Percentiles rank a stretch among this genome's conserved stretches.
Conservation (phyloP, 768 basidiomycete genomes). For the Agaricus sinodeliciosus region DNA sequence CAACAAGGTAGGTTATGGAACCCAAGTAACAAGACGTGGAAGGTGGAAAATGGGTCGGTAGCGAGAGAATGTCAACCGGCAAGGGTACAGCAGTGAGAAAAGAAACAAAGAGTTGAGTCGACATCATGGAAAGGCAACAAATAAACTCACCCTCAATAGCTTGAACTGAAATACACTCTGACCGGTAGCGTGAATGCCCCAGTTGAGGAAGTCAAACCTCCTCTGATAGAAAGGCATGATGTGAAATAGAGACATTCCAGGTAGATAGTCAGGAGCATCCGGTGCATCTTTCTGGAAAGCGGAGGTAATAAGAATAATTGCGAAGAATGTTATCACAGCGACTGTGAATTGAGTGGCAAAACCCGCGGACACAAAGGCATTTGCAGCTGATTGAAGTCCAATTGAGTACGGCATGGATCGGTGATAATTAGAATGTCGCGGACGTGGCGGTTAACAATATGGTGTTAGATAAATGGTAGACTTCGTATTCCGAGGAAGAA, state of each 20-base stretch:
- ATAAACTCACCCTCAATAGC: slow-evolving; percentile 50
- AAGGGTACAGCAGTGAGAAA: neutral
- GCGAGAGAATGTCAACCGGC: no score
- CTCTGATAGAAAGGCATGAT: slow-evolving; percentile 63
- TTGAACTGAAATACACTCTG: slow-evolving; percentile 64
- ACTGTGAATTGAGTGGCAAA: slow-evolving; percentile 41
- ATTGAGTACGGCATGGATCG: slow-evolving; percentile 41
- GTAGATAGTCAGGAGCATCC: slow-evolving; percentile 50
- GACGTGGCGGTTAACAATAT: slow-evolving; percentile 12
- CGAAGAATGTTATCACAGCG: slow-evolving; percentile 39
- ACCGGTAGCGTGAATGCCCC: slow-evolving; percentile 64
- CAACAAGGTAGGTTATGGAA: neutral
- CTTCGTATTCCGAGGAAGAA: slow-evolving; percentile 8
- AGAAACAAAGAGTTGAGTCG: neutral
- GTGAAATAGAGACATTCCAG: slow-evolving; percentile 50
- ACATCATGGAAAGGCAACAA: slow-evolving; percentile 2
- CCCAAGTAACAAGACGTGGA: slow-evolving; percentile 4
- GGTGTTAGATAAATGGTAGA: slow-evolving; percentile 19
- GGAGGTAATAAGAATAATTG: slow-evolving; percentile 38
- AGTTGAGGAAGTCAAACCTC: slow-evolving; percentile 67
- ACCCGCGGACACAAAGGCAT: slow-evolving; percentile 45
- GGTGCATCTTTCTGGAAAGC: slow-evolving; percentile 39
- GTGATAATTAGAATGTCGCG: slow-evolving; percentile 15
- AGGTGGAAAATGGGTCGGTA: no score
- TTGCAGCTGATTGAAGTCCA: slow-evolving; percentile 41